Evolutionary conservation across 306 rosid genomes (phyloP), one percentile per base, ranked within the genome.

Genomic region (Coriaria nepalensis): DNA sequence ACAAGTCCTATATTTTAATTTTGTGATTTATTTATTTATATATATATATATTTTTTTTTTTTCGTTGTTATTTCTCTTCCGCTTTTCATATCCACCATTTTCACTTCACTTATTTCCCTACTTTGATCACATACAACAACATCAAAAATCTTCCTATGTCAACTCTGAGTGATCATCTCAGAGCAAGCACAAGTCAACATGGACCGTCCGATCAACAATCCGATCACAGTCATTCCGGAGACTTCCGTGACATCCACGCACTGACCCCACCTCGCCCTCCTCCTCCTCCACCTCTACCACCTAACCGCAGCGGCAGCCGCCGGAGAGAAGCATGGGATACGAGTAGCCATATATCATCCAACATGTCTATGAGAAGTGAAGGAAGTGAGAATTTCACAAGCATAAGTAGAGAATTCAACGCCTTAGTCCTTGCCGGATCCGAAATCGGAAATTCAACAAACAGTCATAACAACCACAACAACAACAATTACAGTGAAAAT

Each of bases 351-450:
- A 55, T 76, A 12, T 77, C 97, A 15, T 70, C 82, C 7, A 59
- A 84, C 9, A 13, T 64, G 5, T 86, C 95, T 47, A 34, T 66
- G 33, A 74, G 79, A 5, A 81, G 92, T 67, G 93, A 79, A 8
- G 81, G 73, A 2, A 77, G 61, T 13, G 98, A 92, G 40, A 79
- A 79, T 48, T 85, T 92, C 83, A 73, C 87, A 7, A 66, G 47
- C 73, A 85, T 92, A 74, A 85, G 96, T 13, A 65, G 98, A 37
- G 98, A 92, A 34, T 92, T 92, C 81, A 92, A 56, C 48, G 96
- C 98, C 66, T 60, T 92, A 6, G 98, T 92, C 6, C 62, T 92
- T 10, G 98, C 98, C 8, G 98, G 98, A 2, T 75, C 96, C 15
- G 62, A 40, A 40, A 60, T 79, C 40, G 79, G 70, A 5, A 47